These are phyloP conservation scores for Claviceps sp. DNA, from an alignment of 2,329 filamentous ascomycete species.

Conservation along the genomic window DNA sequence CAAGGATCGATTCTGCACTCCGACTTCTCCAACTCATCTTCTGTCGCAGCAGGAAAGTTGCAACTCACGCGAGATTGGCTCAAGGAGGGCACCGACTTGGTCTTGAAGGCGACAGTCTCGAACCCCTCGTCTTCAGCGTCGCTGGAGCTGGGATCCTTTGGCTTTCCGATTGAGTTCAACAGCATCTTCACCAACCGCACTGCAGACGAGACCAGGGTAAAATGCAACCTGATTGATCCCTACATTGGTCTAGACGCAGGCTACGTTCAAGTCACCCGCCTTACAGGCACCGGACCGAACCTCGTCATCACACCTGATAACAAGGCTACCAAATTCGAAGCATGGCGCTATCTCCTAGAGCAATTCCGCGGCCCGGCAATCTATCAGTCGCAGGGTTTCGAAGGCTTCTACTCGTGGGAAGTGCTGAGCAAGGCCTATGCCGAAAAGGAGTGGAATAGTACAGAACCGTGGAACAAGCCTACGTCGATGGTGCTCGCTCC, in stretches of 20 bases:
- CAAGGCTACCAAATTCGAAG: conserved; percentile 31
- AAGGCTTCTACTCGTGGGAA: conserved; percentile 50
- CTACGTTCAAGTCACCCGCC: conserved; percentile 38
- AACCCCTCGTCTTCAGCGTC: conserved; percentile 28
- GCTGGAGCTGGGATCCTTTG: conserved; percentile 42
- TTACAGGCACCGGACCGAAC: conserved; percentile 37
- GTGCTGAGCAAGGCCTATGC: conserved; percentile 39
- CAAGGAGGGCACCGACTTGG: conserved; percentile 32
- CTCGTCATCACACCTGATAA: conserved; percentile 41
- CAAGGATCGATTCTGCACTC: conserved; percentile 27
- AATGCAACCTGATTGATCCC: conserved; percentile 43
- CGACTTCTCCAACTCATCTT: conserved; percentile 11
- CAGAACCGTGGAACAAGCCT: conserved; percentile 40
- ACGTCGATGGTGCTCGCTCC: conserved; percentile 32
- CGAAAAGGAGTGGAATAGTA: conserved; percentile 39
- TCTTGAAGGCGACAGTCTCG: conserved; percentile 18
- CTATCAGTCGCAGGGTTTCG: conserved; percentile 45
- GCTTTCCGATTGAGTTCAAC: conserved; percentile 47
- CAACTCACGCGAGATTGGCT: conserved; percentile 40
- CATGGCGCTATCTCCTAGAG: too few relatives aligned
- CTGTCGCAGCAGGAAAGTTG: conserved; percentile 12
- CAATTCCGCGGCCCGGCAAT: too few relatives aligned
- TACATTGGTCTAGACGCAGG: conserved; percentile 48
- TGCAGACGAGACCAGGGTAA: conserved; percentile 32
- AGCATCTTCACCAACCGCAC: conserved; percentile 43